These are phyloP conservation scores for Musa balbisiana DNA, from an alignment of 202 grass and related monocot species.

Conservation along the genomic window DNA sequence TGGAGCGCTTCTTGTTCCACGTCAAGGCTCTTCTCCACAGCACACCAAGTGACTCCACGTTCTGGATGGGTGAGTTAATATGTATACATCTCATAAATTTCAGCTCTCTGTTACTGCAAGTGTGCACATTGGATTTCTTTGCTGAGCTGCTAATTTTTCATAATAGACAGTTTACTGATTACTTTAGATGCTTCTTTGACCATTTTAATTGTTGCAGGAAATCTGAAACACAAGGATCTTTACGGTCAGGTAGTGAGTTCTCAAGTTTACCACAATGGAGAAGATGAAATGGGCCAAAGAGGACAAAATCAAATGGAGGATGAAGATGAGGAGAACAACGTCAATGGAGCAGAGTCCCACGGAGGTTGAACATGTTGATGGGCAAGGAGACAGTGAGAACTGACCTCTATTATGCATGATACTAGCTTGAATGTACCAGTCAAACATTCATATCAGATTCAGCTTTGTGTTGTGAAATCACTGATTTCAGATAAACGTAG, in stretches of 20 bases:
- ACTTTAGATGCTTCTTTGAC: neutral
- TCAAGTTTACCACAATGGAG: conserved; percentile 48
- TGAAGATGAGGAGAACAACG: neutral
- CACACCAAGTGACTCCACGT: conserved; percentile 40
- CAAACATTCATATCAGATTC: too few species aligned
- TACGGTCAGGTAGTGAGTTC: conserved; percentile 73
- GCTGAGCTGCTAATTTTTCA: neutral
- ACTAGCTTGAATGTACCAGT: too few species aligned
- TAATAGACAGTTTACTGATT: neutral
- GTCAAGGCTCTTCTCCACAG: conserved; percentile 75
- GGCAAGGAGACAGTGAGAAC: neutral
- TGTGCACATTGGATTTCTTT: neutral
- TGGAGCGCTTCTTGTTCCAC: conserved; percentile 75
- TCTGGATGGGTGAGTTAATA: conserved; percentile 40
- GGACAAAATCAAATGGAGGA: conserved; percentile 30
- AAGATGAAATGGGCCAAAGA: conserved; percentile 28
- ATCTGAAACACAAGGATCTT: conserved; percentile 77
- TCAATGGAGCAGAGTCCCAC: neutral
- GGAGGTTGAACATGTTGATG: neutral
- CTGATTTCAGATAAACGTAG: too few species aligned
- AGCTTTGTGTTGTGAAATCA: too few species aligned
- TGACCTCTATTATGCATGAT: neutral
- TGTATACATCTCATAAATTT: neutral
- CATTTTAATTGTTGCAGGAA: conserved; percentile 29
- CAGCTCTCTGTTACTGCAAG: neutral